phyloP scores from a whole-genome alignment of 306 rosid genomes.

The Gleditsia sinensis region DNA sequence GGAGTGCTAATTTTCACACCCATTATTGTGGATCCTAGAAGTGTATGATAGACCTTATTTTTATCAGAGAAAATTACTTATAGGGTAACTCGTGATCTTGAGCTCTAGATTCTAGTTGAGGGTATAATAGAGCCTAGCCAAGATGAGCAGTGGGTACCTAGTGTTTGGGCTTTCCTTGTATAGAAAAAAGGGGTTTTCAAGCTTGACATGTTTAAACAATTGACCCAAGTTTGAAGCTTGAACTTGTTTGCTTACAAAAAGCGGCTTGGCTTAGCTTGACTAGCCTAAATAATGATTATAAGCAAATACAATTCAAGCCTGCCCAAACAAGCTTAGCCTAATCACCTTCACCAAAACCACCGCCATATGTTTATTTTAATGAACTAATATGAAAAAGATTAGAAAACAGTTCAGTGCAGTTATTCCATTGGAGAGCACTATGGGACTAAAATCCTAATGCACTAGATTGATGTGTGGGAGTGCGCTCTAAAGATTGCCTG shows the following conservation, averaged over 20 bases:
- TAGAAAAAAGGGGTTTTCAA: not conserved
- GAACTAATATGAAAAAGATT: not conserved
- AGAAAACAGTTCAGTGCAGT: not conserved
- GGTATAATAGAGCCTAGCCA: not conserved
- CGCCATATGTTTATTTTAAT: not conserved
- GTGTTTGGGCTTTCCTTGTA: not conserved
- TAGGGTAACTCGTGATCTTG: not conserved
- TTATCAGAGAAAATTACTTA: not conserved
- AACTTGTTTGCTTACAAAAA: not conserved
- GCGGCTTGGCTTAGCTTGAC: not conserved
- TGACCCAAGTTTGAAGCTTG: not conserved
- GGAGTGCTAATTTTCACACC: not conserved
- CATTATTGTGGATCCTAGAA: not conserved
- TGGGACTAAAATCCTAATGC: too few relatives aligned
- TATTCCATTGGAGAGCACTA: too few relatives aligned
- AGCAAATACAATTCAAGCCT: not conserved
- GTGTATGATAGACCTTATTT: not conserved
- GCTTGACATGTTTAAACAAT: not conserved
- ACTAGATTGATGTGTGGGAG: too few relatives aligned
- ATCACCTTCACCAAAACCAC: not conserved
- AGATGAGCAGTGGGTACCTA: not conserved
- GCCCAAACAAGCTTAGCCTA: not conserved
- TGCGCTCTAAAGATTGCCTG: too few relatives aligned
- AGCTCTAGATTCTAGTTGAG: not conserved
- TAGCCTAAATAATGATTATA: not conserved